Base-by-base conservation (phyloP, 23 red algal genomes). In the Cyanidioschyzon merolae region DNA sequence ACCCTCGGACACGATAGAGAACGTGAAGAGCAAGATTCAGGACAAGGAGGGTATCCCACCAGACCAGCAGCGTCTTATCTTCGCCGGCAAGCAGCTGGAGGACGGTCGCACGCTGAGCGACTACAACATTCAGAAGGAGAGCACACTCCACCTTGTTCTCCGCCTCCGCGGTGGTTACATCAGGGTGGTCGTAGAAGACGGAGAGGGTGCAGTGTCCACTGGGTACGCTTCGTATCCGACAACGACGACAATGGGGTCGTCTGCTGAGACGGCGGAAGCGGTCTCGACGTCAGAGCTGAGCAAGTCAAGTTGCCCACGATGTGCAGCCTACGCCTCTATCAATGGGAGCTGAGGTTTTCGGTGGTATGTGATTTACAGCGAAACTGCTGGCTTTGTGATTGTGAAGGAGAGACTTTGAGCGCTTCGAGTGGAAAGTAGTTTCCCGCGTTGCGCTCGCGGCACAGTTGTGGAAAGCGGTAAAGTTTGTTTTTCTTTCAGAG, bases 21-120 rank as follows among this genome's bases (percentile, higher is more conserved):
- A 96, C 59, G 92, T 96, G 39, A 95, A 95, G 86, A 85, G 79
- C 37, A 95, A 95, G 91, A 95, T 95, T 39, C 91, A 95, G 84
- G 91, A 96, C 76, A 96, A 96, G 85, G 91, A 95, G 79, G 91
- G 91, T 32, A 95, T 95, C 63, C 91, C 91, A 16, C 91, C 91
- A 37, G 91, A 95, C 77, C 91, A 95, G 84, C 92, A 96, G 82
- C 86, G 92, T 40, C 75, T 96, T 2, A 96, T 96, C 76, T 96
- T 96, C 54, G 92, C 92, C 0, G 92, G 92, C 32, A 96, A 96
- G 76, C 92, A 96, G 75, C 68, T 96, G 12, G 92, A 95, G 82
- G 91, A 95, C 51, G 91, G 91, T 15, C 85, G 91, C 31, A 95
- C 91, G 30, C 79, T 95, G 58, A 83, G 74, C 45, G 91, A 95